Evolutionary conservation across 2,329 filamentous ascomycete genomes (phyloP).

Genomic region (Bipolaris gigantea): DNA sequence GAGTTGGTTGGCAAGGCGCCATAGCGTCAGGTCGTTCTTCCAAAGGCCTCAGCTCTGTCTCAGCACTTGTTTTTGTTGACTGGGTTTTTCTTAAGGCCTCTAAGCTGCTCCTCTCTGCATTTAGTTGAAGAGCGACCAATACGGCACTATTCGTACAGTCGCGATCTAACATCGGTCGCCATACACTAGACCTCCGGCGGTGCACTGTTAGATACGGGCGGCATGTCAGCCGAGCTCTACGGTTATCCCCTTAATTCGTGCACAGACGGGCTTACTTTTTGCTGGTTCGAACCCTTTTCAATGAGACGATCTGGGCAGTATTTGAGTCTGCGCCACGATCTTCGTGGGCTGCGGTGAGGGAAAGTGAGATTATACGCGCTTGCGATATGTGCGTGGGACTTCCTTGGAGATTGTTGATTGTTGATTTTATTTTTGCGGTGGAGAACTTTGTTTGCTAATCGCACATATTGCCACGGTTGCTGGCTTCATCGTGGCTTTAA

Average conservation of each 20-base stretch:
- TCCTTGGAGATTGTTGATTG: background rate
- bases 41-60: background rate
- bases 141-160: constrained; percentile 6
- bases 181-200: constrained; percentile 1
- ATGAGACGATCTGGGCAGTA: background rate
- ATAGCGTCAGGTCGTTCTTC: background rate
- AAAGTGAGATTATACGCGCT: background rate
- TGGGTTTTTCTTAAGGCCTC: background rate
- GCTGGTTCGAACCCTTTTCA: background rate
- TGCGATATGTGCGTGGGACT: background rate
- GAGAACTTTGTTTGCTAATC: constrained; percentile 16
- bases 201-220: background rate
- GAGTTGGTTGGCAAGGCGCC: background rate
- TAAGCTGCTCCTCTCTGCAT: background rate
- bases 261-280: constrained; percentile 3
- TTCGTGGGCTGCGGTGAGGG: background rate
- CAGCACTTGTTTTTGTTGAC: background rate
- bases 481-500: constrained; percentile 18
- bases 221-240: constrained; percentile 1
- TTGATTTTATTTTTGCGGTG: constrained; percentile 9
- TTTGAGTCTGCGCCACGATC: background rate
- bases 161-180: background rate
- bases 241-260: background rate
- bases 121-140: constrained; percentile 7
- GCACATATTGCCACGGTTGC: constrained; percentile 13